Conservation (phyloP, 257 asterid genomes). For the Phtheirospermum japonicum region DNA sequence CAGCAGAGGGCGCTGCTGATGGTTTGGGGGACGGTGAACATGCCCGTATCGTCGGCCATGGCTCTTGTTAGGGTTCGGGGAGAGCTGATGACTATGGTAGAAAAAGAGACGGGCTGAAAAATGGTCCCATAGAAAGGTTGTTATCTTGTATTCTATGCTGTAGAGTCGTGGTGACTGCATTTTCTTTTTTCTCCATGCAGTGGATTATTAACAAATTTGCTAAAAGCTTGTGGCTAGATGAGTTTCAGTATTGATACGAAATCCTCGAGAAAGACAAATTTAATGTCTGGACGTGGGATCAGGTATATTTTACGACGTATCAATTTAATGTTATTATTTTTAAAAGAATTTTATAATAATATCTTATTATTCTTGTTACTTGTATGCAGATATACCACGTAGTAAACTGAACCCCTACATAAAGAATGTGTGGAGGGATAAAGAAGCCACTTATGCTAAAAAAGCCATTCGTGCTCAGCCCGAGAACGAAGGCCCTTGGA, state of each 20-base stretch:
- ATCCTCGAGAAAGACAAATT: background rate
- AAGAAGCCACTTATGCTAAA: background rate
- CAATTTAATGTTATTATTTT: no score
- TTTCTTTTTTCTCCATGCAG: background rate
- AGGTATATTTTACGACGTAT: background rate
- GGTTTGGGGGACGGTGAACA: slow-evolving; percentile 44
- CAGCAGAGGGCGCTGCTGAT: slow-evolving; percentile 48
- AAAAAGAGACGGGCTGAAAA: no score
- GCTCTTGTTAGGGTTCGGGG: no score
- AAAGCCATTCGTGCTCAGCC: background rate
- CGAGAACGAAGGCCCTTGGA: background rate
- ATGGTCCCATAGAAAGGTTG: background rate
- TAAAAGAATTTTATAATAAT: no score
- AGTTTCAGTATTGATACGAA: background rate
- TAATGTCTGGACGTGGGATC: background rate
- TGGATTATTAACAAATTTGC: background rate
- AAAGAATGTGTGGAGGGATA: background rate
- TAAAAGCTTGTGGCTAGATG: background rate
- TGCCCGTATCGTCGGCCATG: slow-evolving; percentile 38
- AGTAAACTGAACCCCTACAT: background rate
- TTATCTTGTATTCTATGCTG: no score
- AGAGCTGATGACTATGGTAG: no score
- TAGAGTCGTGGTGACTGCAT: no score
- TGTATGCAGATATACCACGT: background rate
- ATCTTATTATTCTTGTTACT: no score